Percentiles rank a stretch among this genome's conserved stretches.
These are phyloP conservation scores for Calonectria pseudoturangicola DNA, from an alignment of 2,329 filamentous ascomycete species.

Conservation along the genomic window DNA sequence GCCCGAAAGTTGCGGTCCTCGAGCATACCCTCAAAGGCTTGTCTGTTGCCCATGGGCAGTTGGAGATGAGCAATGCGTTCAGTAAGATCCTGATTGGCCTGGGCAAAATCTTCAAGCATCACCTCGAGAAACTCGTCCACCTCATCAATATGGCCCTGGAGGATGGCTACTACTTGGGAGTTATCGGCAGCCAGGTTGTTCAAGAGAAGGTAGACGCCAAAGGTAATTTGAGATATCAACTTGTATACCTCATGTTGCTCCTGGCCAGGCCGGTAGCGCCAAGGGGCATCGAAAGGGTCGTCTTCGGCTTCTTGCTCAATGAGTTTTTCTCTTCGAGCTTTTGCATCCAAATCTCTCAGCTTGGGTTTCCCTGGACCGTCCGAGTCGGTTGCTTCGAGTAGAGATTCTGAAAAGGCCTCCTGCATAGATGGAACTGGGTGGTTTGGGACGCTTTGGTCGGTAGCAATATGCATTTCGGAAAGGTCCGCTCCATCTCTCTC, in stretches of 20 bases:
- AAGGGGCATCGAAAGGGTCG: constrained; percentile 82
- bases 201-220: constrained; percentile 91
- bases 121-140: constrained; percentile 93
- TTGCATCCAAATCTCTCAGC: constrained; percentile 73
- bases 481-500: constrained; percentile 43
- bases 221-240: constrained; percentile 92
- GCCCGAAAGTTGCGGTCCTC: constrained; percentile 88
- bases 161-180: constrained; percentile 88
- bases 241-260: constrained; percentile 92
- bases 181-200: constrained; percentile 92
- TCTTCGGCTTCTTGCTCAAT: constrained; percentile 82
- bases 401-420: constrained; percentile 87
- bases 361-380: constrained; percentile 68
- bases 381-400: constrained; percentile 80
- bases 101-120: constrained; percentile 87
- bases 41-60: constrained; percentile 87
- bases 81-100: constrained; percentile 85
- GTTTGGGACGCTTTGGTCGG: constrained; percentile 56
- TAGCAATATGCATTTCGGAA: constrained; percentile 37
- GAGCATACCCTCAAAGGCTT: constrained; percentile 90
- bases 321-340: constrained; percentile 78
- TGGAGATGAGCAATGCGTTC: constrained; percentile 87
- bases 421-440: constrained; percentile 88
- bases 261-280: constrained; percentile 85
- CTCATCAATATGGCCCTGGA: constrained; percentile 95